These are phyloP conservation scores for Cymbopogon citratus DNA, from an alignment of 176 grass and related monocot genomes.

Conservation along the genomic window DNA sequence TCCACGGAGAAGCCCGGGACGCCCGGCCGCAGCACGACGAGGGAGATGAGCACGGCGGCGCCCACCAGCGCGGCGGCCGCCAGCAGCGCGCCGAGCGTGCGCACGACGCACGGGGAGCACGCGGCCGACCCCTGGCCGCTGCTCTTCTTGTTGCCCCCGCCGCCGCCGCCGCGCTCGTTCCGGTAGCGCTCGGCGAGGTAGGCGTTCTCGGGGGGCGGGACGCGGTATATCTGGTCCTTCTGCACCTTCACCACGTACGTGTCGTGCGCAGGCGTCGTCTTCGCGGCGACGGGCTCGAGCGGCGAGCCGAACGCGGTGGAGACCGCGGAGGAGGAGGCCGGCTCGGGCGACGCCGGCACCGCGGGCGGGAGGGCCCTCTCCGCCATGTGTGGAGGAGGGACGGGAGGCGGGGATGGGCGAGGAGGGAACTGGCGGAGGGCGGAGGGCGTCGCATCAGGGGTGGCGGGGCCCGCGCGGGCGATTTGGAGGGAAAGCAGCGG, in stretches of 20 bases:
- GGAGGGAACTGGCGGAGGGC: slow-evolving; percentile 5
- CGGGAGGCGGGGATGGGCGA: neutral
- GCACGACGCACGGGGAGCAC: slow-evolving; percentile 27
- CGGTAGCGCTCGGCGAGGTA: slow-evolving; percentile 64
- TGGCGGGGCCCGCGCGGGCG: neutral
- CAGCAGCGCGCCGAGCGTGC: slow-evolving; percentile 19
- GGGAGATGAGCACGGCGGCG: slow-evolving; percentile 9
- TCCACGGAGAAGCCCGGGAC: slow-evolving; percentile 53
- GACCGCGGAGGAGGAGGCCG: neutral
- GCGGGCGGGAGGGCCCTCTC: slow-evolving; percentile 51
- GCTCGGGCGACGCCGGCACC: slow-evolving; percentile 22
- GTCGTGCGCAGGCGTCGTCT: neutral
- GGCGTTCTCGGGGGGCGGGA: slow-evolving; percentile 88
- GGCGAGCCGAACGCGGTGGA: slow-evolving; percentile 31
- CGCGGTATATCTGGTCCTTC: slow-evolving; percentile 89
- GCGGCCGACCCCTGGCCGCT: neutral
- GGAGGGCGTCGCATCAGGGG: slow-evolving; percentile 37
- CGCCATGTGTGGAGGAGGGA: slow-evolving; percentile 46
- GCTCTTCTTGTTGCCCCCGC: neutral
- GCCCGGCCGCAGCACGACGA: slow-evolving; percentile 36
- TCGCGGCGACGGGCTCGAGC: slow-evolving; percentile 9
- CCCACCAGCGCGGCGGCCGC: neutral
- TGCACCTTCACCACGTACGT: slow-evolving; percentile 80
- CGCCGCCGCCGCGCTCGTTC: slow-evolving; percentile 25
- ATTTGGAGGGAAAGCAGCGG: slow-evolving; percentile 38